A percentile compares a stretch with the other conserved stretches of the same genome.
phyloP scores from a whole-genome alignment of 2,329 filamentous ascomycete genomes.

The Aspergillus costaricaensis region DNA sequence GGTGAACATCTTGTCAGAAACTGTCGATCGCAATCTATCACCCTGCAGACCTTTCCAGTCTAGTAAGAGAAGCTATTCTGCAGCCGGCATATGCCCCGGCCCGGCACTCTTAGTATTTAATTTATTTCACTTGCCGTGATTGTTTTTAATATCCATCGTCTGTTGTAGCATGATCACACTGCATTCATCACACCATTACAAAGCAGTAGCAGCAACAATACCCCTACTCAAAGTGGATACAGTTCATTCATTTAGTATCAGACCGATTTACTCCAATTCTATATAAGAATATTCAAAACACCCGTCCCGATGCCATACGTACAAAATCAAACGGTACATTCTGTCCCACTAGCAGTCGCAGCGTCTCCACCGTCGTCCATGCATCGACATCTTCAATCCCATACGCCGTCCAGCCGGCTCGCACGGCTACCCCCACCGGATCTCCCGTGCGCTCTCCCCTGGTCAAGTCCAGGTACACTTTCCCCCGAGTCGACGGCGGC shows the following conservation, averaged over 20 bases:
- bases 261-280: too few relatives aligned
- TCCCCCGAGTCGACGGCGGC: constrained; percentile 49
- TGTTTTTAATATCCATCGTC: too few relatives aligned
- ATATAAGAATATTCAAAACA: constrained; percentile 39
- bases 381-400: constrained; percentile 77
- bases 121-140: too few relatives aligned
- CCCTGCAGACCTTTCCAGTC: too few relatives aligned
- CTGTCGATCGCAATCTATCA: not conserved
- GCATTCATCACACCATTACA: too few relatives aligned
- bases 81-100: too few relatives aligned
- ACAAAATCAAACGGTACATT: constrained; percentile 90
- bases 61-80: too few relatives aligned
- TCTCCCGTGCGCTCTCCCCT: constrained; percentile 68
- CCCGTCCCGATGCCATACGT: constrained; percentile 66
- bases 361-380: constrained; percentile 80
- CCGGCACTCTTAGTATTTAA: too few relatives aligned
- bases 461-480: constrained; percentile 80
- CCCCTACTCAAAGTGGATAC: too few relatives aligned
- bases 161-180: too few relatives aligned
- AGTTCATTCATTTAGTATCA: not conserved
- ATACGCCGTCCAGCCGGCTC: constrained; percentile 77
- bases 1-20: not conserved
- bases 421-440: constrained; percentile 68
- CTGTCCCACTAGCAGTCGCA: constrained; percentile 76
- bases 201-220: too few relatives aligned